Evolutionary conservation across 2,329 filamentous ascomycete species (phyloP).

Genomic region (Pseudogymnoascus sp.): DNA sequence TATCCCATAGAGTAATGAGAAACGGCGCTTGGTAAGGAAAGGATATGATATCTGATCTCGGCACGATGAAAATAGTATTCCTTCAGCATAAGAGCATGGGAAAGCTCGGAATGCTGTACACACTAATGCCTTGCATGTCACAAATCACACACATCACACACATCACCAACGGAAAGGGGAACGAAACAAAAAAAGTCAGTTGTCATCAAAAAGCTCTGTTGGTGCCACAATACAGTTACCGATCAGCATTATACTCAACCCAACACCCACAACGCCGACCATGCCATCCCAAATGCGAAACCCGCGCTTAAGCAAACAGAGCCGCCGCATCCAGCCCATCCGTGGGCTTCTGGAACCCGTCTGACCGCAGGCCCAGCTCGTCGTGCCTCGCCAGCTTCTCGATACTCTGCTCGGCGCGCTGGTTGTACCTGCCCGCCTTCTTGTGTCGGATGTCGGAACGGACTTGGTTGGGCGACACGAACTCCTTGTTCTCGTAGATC

Average conservation of each 20-base stretch:
- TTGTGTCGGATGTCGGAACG: constrained; percentile 67
- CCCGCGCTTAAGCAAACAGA: constrained; percentile 56
- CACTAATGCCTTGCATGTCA: constrained; percentile 7
- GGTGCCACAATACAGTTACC: constrained; percentile 9
- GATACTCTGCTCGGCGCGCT: constrained; percentile 62
- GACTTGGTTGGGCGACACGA: constrained; percentile 92
- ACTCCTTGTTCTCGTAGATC: constrained; percentile 97
- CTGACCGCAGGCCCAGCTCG: constrained; percentile 64
- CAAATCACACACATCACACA: not conserved
- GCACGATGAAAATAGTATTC: constrained; percentile 9
- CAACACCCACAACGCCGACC: constrained; percentile 7
- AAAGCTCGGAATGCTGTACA: constrained; percentile 8
- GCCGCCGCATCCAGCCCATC: constrained; percentile 68
- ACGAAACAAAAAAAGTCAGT: not conserved
- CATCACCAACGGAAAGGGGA: not conserved
- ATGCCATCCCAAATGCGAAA: constrained; percentile 7
- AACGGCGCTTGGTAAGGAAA: constrained; percentile 7
- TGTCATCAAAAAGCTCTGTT: constrained; percentile 5
- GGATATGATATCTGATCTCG: constrained; percentile 6
- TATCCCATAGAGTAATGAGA: not conserved
- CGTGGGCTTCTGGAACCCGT: constrained; percentile 53
- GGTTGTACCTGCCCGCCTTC: constrained; percentile 71
- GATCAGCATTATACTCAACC: constrained; percentile 8
- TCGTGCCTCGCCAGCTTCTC: constrained; percentile 67
- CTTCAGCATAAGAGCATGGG: constrained; percentile 7